Percentiles rank a stretch among this genome's conserved stretches.
Evolutionary conservation across 192 early-diverging fungal genomes (phyloP).

Genomic region (Chytriomyces sp.): DNA sequence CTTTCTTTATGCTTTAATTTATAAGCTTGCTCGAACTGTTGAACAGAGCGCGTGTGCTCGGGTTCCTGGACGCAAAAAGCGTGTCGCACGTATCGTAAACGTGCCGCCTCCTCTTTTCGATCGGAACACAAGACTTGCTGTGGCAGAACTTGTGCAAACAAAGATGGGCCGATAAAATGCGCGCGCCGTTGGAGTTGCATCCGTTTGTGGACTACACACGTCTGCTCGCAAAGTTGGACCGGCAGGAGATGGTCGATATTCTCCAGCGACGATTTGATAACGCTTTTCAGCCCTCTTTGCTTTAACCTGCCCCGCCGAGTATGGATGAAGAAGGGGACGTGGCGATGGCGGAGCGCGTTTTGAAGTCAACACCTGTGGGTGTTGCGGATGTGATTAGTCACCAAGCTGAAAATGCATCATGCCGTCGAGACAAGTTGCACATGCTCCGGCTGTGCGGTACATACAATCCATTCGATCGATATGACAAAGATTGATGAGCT

Average conservation of each 20-base stretch:
- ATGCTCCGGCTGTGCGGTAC: too few species aligned
- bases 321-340: background rate
- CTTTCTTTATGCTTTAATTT: background rate
- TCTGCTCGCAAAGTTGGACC: background rate
- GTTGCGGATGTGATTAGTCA: background rate
- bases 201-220: conserved; percentile 19
- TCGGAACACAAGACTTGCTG: background rate
- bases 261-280: background rate
- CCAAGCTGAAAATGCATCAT: too few species aligned
- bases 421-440: too few species aligned
- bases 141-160: background rate
- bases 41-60: background rate
- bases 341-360: background rate
- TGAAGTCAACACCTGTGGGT: background rate
- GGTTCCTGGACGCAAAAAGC: background rate
- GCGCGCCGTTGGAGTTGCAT: conserved; percentile 4
- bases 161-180: conserved; percentile 31
- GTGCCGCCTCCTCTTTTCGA: background rate
- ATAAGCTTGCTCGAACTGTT: background rate
- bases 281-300: too few species aligned
- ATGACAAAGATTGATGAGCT: too few species aligned
- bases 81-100: background rate
- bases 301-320: background rate
- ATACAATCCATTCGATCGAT: too few species aligned
- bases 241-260: background rate